Evolutionary conservation across 495 filamentous ascomycete genomes (phyloP).

Genomic region (Aspergillus olivimuriae): DNA sequence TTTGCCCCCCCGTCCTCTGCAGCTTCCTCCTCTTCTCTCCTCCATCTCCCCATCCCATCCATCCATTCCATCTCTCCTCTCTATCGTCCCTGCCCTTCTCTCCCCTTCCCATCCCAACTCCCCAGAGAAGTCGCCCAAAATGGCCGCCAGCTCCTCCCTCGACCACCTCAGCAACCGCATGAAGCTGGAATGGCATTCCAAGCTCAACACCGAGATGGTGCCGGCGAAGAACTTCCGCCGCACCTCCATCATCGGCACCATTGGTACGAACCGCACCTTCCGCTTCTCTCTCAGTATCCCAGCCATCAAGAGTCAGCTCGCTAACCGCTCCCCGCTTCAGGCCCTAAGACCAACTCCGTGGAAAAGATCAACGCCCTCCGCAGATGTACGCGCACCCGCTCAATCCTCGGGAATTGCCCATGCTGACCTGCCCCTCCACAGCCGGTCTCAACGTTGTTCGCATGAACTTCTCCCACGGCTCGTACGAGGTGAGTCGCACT

Average conservation of each 20-base stretch:
- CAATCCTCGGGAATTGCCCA: not conserved
- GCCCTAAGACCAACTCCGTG: conserved; percentile 96
- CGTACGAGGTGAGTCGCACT: conserved; percentile 63
- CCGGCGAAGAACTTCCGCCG: conserved; percentile 84
- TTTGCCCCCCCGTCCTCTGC: conserved; percentile 14
- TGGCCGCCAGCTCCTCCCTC: conserved; percentile 53
- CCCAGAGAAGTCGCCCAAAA: conserved; percentile 26
- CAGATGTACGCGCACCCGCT: conserved; percentile 39
- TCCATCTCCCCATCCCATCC: conserved; percentile 9
- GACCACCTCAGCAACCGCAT: conserved; percentile 77
- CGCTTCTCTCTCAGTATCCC: no score
- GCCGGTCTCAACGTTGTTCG: conserved; percentile 94
- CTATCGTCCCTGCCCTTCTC: conserved; percentile 10
- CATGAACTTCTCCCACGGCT: conserved; percentile 99
- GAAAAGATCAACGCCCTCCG: conserved; percentile 93
- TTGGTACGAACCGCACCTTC: no score
- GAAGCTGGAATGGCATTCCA: conserved; percentile 87
- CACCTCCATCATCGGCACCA: conserved; percentile 98
- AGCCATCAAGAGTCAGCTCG: not conserved
- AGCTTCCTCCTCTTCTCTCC: conserved; percentile 14
- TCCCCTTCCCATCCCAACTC: conserved; percentile 8
- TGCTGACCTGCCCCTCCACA: conserved; percentile 29
- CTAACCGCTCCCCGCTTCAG: conserved; percentile 26
- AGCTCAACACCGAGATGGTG: conserved; percentile 70
- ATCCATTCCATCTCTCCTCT: conserved; percentile 11